phyloP scores from a whole-genome alignment of 2,329 filamentous ascomycete species.

The Aspergillus sp. region DNA sequence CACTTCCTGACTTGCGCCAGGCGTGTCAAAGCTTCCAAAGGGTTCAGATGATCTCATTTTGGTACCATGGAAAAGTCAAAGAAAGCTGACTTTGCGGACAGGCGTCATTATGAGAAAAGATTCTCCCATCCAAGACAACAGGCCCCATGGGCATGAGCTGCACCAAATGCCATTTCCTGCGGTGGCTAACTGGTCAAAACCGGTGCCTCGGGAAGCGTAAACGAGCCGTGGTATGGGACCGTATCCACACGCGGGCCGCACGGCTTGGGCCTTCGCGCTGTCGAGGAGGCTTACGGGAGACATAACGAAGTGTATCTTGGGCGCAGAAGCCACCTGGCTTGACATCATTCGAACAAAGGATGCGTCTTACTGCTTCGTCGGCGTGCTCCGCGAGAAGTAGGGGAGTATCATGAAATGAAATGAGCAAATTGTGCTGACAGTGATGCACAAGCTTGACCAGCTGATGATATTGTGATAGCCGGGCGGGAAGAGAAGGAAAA shows the following conservation, averaged over 20 bases:
- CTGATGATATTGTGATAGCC: conserved; percentile 1
- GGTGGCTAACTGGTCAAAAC: neutral
- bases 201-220: neutral
- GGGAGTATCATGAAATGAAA: neutral
- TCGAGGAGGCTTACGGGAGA: conserved; percentile 2
- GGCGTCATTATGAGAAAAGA: neutral
- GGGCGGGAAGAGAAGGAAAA: neutral
- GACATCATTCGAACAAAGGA: conserved; percentile 12
- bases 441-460: neutral
- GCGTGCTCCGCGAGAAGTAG: neutral
- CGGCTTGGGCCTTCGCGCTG: neutral
- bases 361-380: conserved; percentile 1
- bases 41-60: neutral
- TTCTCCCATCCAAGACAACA: neutral
- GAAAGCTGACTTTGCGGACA: neutral
- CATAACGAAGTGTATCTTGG: conserved; percentile 12
- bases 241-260: neutral
- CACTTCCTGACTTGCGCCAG: neutral
- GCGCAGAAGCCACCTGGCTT: conserved; percentile 14
- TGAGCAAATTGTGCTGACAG: neutral
- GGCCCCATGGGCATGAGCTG: neutral
- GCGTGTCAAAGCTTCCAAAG: neutral
- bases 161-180: neutral
- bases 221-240: neutral
- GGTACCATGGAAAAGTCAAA: neutral